Conservation (phyloP, 495 filamentous ascomycete species). For the Annulohypoxylon moriforme region DNA sequence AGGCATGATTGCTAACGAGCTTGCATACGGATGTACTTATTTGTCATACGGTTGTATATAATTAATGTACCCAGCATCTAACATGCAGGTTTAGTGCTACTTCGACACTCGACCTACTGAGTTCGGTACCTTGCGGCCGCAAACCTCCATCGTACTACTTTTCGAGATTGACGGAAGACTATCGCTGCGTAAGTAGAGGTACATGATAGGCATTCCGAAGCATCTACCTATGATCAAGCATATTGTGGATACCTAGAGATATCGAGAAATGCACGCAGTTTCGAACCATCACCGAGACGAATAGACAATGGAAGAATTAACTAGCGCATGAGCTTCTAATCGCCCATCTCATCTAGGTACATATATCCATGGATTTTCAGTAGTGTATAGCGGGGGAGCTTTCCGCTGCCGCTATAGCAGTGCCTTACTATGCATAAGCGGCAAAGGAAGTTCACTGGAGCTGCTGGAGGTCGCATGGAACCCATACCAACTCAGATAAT, state of each 20-base stretch:
- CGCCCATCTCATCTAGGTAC: slow-evolving; percentile 25
- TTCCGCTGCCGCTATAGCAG: slow-evolving; percentile 16
- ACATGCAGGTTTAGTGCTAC: slow-evolving; percentile 36
- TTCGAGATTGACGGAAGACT: not conserved
- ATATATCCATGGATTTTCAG: not conserved
- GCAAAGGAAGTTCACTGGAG: slow-evolving; percentile 18
- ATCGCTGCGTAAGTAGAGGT: not conserved
- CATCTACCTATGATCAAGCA: not conserved
- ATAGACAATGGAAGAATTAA: slow-evolving; percentile 6
- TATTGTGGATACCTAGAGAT: slow-evolving; percentile 8
- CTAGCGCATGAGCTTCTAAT: slow-evolving; percentile 33
- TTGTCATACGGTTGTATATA: slow-evolving; percentile 23
- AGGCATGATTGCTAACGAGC: slow-evolving; percentile 14
- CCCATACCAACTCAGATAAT: slow-evolving; percentile 6
- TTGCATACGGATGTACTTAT: slow-evolving; percentile 7
- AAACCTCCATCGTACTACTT: slow-evolving; percentile 2
- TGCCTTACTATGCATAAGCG: slow-evolving; percentile 27
- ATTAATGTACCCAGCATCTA: slow-evolving; percentile 16
- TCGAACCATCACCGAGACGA: slow-evolving; percentile 23
- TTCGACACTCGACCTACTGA: slow-evolving; percentile 28
- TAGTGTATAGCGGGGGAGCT: slow-evolving; percentile 16
- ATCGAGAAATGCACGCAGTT: slow-evolving; percentile 10
- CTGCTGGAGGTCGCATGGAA: slow-evolving; percentile 15
- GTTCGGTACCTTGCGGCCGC: slow-evolving; percentile 21
- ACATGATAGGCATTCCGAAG: not conserved